Evolutionary conservation across 805 yeast species (phyloP).

Genomic region (Yueomyces sp.): DNA sequence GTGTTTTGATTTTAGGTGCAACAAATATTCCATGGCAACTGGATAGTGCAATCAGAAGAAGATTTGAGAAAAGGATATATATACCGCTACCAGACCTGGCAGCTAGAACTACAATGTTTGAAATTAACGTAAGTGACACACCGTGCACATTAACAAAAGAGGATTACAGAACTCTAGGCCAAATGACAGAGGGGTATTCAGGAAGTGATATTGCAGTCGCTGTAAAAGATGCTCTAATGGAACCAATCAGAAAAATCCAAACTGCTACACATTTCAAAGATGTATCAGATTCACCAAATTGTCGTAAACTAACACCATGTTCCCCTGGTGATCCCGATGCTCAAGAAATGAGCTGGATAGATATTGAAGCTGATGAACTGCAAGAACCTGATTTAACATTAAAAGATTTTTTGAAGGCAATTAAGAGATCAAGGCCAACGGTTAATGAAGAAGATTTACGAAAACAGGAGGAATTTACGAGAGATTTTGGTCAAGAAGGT

Average conservation of each 20-base stretch:
- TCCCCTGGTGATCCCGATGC: constrained; percentile 94
- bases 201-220: constrained; percentile 97
- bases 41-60: constrained; percentile 92
- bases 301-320: constrained; percentile 64
- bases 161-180: constrained; percentile 70
- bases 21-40: constrained; percentile 98
- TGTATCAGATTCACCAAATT: constrained; percentile 28
- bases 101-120: constrained; percentile 88
- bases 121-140: constrained; percentile 79
- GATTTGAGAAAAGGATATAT: constrained; percentile 91
- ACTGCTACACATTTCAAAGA: constrained; percentile 88
- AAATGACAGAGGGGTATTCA: constrained; percentile 93
- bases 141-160: constrained; percentile 65
- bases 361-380: constrained; percentile 76
- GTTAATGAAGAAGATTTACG: constrained; percentile 75
- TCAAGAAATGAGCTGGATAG: constrained; percentile 85
- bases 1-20: constrained; percentile 91
- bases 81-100: constrained; percentile 91
- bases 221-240: constrained; percentile 95
- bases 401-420: constrained; percentile 87
- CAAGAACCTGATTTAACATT: constrained; percentile 81
- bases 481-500: constrained; percentile 96
- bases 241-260: constrained; percentile 91
- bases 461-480: constrained; percentile 78
- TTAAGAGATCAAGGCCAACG: constrained; percentile 86